phyloP scores from a whole-genome alignment of 768 basidiomycete genomes.

The Dentipellis sp. region DNA sequence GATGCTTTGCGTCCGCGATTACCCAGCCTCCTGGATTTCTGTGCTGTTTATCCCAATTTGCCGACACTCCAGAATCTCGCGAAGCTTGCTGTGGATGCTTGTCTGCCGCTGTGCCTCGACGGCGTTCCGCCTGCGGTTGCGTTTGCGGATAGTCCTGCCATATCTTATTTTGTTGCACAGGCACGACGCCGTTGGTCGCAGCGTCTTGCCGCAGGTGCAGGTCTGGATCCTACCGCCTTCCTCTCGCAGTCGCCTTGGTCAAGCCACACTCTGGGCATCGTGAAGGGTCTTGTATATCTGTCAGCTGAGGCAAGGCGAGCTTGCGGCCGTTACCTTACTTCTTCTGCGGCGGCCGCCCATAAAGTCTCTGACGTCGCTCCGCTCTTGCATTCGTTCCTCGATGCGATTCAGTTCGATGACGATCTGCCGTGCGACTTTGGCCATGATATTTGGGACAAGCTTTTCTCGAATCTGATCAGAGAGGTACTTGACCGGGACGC shows the following conservation, averaged over 20 bases:
- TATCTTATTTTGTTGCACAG: slow-evolving; percentile 3
- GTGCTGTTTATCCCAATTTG: slow-evolving; percentile 1
- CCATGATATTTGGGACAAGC: slow-evolving; percentile 4
- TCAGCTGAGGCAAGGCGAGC: slow-evolving; percentile 10
- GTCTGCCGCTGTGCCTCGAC: slow-evolving; percentile 4
- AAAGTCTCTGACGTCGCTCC: slow-evolving; percentile 12
- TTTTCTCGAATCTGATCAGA: slow-evolving; percentile 14
- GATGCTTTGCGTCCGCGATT: slow-evolving; percentile 6
- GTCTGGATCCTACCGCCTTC: slow-evolving; percentile 25
- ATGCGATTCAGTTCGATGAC: slow-evolving; percentile 1
- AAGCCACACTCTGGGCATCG: slow-evolving; percentile 31
- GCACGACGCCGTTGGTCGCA: slow-evolving; percentile 8
- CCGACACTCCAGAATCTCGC: slow-evolving; percentile 6
- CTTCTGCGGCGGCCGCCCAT: slow-evolving; percentile 5
- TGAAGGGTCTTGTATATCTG: slow-evolving; percentile 36
- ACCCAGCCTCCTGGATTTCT: slow-evolving; percentile 4
- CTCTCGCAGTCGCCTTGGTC: slow-evolving; percentile 36
- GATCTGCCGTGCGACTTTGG: neutral
- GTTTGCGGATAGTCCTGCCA: neutral
- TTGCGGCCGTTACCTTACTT: slow-evolving; percentile 16
- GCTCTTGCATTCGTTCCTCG: slow-evolving; percentile 14
- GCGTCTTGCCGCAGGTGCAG: slow-evolving; percentile 1
- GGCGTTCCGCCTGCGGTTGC: neutral
- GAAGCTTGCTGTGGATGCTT: slow-evolving; percentile 1
- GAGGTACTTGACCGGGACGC: slow-evolving; percentile 5